phyloP scores from a whole-genome alignment of 2,329 filamentous ascomycete genomes.

The Alternaria metachromatica region DNA sequence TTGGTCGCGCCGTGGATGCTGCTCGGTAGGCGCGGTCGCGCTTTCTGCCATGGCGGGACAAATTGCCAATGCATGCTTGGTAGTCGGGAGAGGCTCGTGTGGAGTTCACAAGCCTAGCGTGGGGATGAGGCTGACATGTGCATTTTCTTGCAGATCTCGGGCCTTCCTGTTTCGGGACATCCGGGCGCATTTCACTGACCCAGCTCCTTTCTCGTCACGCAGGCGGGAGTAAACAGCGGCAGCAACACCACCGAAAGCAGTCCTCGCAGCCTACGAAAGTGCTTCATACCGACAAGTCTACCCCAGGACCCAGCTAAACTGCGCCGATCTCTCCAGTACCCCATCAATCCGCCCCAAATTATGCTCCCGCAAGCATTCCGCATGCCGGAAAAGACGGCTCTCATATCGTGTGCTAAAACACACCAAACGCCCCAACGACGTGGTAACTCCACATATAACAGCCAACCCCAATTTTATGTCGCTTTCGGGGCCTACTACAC shows the following conservation, averaged over 20 bases:
- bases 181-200: neutral
- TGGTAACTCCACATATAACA: conserved; percentile 1
- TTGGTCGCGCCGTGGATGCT: neutral
- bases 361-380: neutral
- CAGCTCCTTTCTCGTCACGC: neutral
- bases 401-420: conserved; percentile 1
- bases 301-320: conserved; percentile 3
- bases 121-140: conserved; percentile 6
- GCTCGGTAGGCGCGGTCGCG: neutral
- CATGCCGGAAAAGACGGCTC: conserved; percentile 9
- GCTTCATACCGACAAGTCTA: neutral
- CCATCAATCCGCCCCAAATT: neutral
- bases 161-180: conserved; percentile 1
- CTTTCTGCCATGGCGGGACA: conserved; percentile 11
- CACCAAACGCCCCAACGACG: neutral
- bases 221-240: neutral
- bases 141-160: conserved; percentile 5
- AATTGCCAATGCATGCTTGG: conserved; percentile 15
- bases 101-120: conserved; percentile 8
- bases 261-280: neutral
- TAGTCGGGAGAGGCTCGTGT: conserved; percentile 6
- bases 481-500: conserved; percentile 2
- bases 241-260: neutral
- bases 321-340: conserved; percentile 8
- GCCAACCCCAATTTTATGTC: neutral